A percentile compares a stretch with the other conserved stretches of the same genome.
These are phyloP conservation scores for Monosporascus sp. DNA, from an alignment of 2,329 filamentous ascomycete genomes.

Conservation along the genomic window DNA sequence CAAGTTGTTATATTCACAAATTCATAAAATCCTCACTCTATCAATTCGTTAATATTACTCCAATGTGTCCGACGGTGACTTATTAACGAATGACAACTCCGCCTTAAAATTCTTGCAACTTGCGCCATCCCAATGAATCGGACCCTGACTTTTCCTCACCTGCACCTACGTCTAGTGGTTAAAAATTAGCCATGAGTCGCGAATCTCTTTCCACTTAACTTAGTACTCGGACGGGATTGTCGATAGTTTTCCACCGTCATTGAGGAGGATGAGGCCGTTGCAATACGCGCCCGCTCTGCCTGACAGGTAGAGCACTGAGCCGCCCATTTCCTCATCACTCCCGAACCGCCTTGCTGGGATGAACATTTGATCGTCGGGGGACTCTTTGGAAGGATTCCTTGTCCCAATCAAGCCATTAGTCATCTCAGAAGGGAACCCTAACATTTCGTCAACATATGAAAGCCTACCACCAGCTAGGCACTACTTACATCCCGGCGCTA, in stretches of 20 bases:
- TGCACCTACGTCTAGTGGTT: no score
- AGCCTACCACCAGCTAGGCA: background rate
- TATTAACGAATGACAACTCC: no score
- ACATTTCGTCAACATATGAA: background rate
- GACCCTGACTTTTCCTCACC: no score
- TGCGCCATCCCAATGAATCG: no score
- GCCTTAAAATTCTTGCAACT: no score
- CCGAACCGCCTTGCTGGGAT: slow-evolving; percentile 24
- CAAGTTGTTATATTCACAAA: no score
- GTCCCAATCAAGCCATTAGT: slow-evolving; percentile 8
- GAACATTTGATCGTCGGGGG: slow-evolving; percentile 11
- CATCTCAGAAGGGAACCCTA: slow-evolving; percentile 25
- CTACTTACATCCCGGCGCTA: slow-evolving; percentile 26
- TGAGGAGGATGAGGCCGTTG: slow-evolving; percentile 23
- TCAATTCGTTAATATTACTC: no score
- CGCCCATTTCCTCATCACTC: slow-evolving; percentile 24
- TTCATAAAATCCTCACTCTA: no score
- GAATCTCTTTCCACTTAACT: background rate
- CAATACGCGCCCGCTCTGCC: slow-evolving; percentile 24
- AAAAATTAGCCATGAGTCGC: no score
- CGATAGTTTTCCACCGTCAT: slow-evolving; percentile 21
- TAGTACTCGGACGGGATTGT: slow-evolving; percentile 21
- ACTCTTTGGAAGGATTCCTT: slow-evolving; percentile 19
- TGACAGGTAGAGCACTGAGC: slow-evolving; percentile 23
- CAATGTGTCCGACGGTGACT: no score